Conservation (phyloP, 805 yeast genomes). For the Saccharomycopsis sp. region DNA sequence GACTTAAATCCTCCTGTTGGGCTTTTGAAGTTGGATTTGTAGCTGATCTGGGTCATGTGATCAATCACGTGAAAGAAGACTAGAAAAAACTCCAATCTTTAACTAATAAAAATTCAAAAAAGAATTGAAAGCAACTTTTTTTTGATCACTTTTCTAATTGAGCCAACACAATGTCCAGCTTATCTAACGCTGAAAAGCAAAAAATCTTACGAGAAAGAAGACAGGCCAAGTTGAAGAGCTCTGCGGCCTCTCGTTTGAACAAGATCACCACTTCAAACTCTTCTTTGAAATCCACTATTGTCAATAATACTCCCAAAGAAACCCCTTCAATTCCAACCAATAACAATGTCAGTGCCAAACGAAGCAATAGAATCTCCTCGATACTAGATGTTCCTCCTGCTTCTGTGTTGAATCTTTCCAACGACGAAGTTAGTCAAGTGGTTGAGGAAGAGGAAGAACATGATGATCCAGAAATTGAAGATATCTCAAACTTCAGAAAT, state of each 20-base stretch:
- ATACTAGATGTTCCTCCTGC: conserved; percentile 11
- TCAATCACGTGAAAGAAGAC: too few relatives aligned
- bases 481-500: neutral
- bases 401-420: neutral
- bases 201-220: conserved; percentile 16
- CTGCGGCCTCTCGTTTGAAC: conserved; percentile 9
- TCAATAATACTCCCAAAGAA: neutral
- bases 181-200: conserved; percentile 16
- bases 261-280: conserved; percentile 17
- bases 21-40: too few relatives aligned
- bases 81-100: too few relatives aligned
- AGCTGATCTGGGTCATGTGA: too few relatives aligned
- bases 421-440: neutral
- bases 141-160: too few relatives aligned
- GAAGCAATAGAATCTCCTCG: conserved; percentile 15
- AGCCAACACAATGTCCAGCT: conserved; percentile 13
- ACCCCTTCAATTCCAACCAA: neutral
- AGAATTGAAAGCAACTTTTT: too few relatives aligned
- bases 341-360: neutral
- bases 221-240: conserved; percentile 16
- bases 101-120: too few relatives aligned
- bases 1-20: too few relatives aligned
- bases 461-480: conserved; percentile 8
- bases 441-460: neutral
- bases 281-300: conserved; percentile 9